Conservation (phyloP, 768 basidiomycete species). For the Rhodotorula sphaerocarpa region DNA sequence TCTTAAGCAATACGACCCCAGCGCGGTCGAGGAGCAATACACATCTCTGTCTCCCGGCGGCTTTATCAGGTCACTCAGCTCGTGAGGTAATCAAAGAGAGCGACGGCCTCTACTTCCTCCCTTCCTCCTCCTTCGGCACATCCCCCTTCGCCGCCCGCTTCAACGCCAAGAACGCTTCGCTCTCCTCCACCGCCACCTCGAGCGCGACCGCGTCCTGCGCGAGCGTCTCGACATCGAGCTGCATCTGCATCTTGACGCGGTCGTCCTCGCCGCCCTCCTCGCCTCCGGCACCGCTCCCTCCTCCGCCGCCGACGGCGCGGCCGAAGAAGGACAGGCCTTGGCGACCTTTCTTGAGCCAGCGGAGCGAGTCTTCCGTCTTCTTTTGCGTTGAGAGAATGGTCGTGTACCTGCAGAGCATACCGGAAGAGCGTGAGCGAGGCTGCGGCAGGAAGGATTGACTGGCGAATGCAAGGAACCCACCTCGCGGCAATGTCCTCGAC, state of each 20-base stretch:
- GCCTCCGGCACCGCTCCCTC: slow-evolving; percentile 51
- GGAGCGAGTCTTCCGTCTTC: slow-evolving; percentile 83
- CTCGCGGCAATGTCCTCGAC: slow-evolving; percentile 42
- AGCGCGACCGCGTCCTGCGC: slow-evolving; percentile 65
- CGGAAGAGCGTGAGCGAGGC: no score
- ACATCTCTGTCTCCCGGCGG: no score
- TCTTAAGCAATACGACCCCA: no score
- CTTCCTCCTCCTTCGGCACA: slow-evolving; percentile 14
- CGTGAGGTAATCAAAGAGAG: no score
- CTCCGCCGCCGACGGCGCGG: slow-evolving; percentile 33
- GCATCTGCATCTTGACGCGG: slow-evolving; percentile 74
- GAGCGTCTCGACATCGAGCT: slow-evolving; percentile 75
- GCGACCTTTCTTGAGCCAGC: slow-evolving; percentile 77
- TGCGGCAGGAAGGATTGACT: no score
- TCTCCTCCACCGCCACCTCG: slow-evolving; percentile 53
- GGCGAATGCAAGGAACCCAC: slow-evolving; percentile 36
- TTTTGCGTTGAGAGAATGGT: slow-evolving; percentile 71
- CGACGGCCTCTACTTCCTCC: slow-evolving; percentile 1
- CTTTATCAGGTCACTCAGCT: no score
- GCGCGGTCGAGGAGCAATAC: no score
- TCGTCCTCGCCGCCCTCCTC: slow-evolving; percentile 80
- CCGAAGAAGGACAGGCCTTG: slow-evolving; percentile 66
- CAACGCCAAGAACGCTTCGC: slow-evolving; percentile 42
- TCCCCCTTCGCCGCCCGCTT: slow-evolving; percentile 36
- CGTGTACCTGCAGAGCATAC: slow-evolving; percentile 56